Evolutionary conservation across 768 basidiomycete species (phyloP).

Genomic region (Kwoniella botswanensis): DNA sequence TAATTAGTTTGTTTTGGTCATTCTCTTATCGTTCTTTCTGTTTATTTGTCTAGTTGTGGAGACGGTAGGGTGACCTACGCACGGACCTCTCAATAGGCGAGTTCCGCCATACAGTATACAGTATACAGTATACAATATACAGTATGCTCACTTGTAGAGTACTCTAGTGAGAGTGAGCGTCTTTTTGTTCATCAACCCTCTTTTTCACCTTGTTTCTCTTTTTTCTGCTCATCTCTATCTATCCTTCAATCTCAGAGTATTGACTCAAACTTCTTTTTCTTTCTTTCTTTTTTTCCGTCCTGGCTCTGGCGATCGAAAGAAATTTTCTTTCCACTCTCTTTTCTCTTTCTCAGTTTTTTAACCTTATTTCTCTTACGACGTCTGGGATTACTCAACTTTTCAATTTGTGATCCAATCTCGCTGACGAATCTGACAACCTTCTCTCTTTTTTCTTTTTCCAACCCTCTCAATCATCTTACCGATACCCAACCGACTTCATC

Average conservation of each 20-base stretch:
- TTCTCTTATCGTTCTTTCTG: background rate
- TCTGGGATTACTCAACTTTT: background rate
- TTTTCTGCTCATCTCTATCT: background rate
- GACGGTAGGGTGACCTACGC: background rate
- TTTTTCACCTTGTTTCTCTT: background rate
- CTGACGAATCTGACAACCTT: slow-evolving; percentile 1
- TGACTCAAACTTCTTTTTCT: background rate
- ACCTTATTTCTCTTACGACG: background rate
- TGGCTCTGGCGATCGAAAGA: background rate
- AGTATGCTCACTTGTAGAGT: too few relatives aligned
- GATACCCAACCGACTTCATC: background rate
- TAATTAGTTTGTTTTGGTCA: too few relatives aligned
- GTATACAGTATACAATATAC: too few relatives aligned
- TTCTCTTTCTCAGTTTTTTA: background rate
- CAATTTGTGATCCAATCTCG: background rate
- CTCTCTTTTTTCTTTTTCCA: background rate
- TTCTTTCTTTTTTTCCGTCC: background rate
- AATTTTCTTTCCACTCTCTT: background rate
- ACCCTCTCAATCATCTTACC: too few relatives aligned
- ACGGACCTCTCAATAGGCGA: background rate
- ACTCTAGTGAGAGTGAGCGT: too few relatives aligned
- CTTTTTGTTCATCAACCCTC: background rate
- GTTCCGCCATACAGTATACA: background rate
- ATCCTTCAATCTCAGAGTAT: background rate
- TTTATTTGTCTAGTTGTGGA: background rate